A percentile compares a stretch with the other conserved stretches of the same genome.
These are phyloP conservation scores for Tephrocybe rancida DNA, from an alignment of 768 basidiomycete genomes.

Conservation along the genomic window DNA sequence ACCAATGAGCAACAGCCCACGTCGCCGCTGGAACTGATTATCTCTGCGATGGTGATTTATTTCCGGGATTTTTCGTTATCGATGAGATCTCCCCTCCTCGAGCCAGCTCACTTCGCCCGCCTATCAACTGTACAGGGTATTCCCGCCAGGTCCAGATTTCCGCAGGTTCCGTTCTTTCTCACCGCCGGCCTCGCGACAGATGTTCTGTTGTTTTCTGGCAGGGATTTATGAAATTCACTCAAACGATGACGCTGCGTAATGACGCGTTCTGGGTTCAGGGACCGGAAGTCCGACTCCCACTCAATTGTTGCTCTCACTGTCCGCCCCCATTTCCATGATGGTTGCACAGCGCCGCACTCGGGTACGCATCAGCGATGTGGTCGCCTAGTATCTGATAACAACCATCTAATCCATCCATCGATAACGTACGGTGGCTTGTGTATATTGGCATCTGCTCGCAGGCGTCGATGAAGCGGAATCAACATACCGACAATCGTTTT, in stretches of 20 bases:
- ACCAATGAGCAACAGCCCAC: too few species aligned
- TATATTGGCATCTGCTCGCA: background rate
- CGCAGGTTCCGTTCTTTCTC: background rate
- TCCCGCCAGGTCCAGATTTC: background rate
- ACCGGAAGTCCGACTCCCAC: background rate
- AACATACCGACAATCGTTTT: background rate
- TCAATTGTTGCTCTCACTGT: background rate
- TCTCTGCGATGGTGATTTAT: background rate
- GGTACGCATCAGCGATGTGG: too few species aligned
- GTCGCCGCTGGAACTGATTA: too few species aligned
- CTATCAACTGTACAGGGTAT: background rate
- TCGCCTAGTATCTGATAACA: background rate
- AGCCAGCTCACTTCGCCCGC: background rate
- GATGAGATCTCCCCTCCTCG: background rate
- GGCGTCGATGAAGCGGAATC: background rate
- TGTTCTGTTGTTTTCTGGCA: background rate
- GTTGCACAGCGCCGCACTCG: background rate
- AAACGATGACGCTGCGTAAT: background rate
- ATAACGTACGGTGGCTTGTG: background rate
- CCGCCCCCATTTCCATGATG: background rate
- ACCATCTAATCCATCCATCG: background rate
- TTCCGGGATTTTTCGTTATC: background rate
- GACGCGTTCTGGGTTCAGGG: background rate
- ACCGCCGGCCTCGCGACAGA: background rate
- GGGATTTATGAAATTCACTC: background rate